These are phyloP conservation scores for Sporisorium graminicola DNA, from an alignment of 1,284 basidiomycete species.

Conservation along the genomic window DNA sequence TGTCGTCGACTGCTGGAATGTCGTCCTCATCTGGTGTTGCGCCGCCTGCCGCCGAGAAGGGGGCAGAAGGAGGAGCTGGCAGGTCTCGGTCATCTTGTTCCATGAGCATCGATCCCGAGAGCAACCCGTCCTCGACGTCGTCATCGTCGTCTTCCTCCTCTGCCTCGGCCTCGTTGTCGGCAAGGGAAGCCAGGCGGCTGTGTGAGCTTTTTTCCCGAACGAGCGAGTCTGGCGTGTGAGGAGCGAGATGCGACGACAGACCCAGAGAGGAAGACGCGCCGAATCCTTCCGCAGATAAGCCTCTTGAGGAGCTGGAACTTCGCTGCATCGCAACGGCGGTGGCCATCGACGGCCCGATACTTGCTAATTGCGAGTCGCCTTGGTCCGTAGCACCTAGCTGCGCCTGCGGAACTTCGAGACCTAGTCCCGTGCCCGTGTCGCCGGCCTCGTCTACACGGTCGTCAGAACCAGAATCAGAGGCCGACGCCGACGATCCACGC, in stretches of 20 bases:
- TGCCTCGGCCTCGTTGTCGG: conserved; percentile 34
- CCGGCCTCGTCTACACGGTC: conserved; percentile 72
- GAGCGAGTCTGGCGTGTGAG: conserved; percentile 17
- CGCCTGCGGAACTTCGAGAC: conserved; percentile 62
- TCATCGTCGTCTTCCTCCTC: conserved; percentile 25
- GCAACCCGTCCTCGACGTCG: conserved; percentile 45
- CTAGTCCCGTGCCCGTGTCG: conserved; percentile 45
- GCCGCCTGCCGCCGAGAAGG: conserved; percentile 42
- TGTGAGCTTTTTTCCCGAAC: conserved; percentile 13
- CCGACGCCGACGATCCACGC: conserved; percentile 31
- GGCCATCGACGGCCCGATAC: neutral
- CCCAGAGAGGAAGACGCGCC: conserved; percentile 10
- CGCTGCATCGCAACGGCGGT: conserved; percentile 20
- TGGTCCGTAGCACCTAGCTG: conserved; percentile 10
- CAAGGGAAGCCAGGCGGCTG: conserved; percentile 31
- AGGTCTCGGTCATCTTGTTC: conserved; percentile 45
- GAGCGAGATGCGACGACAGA: conserved; percentile 13
- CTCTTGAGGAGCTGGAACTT: conserved; percentile 18
- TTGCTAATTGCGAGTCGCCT: neutral
- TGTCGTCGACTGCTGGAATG: conserved; percentile 57
- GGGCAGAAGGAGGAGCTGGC: conserved; percentile 40
- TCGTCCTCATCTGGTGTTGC: conserved; percentile 54
- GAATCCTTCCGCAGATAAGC: conserved; percentile 19
- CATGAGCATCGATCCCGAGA: conserved; percentile 44
- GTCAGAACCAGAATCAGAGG: conserved; percentile 57